These are phyloP conservation scores for Solanum habrochaites DNA, from an alignment of 257 asterid species.

Conservation along the genomic window DNA sequence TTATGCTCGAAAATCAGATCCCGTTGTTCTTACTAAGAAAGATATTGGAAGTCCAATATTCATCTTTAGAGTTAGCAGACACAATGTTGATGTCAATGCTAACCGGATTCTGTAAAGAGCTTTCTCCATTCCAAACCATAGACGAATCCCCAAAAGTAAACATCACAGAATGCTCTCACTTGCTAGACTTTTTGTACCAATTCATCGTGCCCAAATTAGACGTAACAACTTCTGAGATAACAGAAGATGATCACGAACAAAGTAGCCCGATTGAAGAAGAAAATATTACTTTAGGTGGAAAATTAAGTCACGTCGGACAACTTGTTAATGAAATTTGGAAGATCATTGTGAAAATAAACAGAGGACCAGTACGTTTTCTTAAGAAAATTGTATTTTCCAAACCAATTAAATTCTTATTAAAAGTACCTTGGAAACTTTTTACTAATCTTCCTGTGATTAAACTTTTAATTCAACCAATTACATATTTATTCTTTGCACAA, in stretches of 20 bases:
- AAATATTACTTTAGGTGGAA: background rate
- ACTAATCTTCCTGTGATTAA: slow-evolving; percentile 19
- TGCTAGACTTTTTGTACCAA: slow-evolving; percentile 42
- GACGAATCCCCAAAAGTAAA: background rate
- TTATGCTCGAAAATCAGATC: slow-evolving; percentile 64
- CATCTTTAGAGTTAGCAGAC: slow-evolving; percentile 24
- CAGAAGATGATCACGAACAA: background rate
- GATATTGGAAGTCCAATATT: slow-evolving; percentile 26
- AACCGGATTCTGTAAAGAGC: slow-evolving; percentile 14
- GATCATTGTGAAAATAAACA: slow-evolving; percentile 1
- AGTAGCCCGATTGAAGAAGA: background rate
- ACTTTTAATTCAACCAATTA: slow-evolving; percentile 21
- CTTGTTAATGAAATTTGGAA: slow-evolving; percentile 5
- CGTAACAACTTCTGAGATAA: background rate
- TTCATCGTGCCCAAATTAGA: slow-evolving; percentile 27
- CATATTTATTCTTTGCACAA: background rate
- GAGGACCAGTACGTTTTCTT: slow-evolving; percentile 8
- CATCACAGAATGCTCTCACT: slow-evolving; percentile 20
- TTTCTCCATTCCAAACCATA: slow-evolving; percentile 32
- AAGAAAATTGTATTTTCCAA: slow-evolving; percentile 21
- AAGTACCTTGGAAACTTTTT: slow-evolving; percentile 34
- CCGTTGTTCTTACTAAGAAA: slow-evolving; percentile 37
- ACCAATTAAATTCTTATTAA: slow-evolving; percentile 15
- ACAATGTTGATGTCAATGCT: slow-evolving; percentile 17
- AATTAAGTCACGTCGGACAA: background rate